Percentiles rank a stretch among this genome's conserved stretches.
Evolutionary conservation across 2,329 filamentous ascomycete genomes (phyloP).

Genomic region (Pleurostoma richardsiae): DNA sequence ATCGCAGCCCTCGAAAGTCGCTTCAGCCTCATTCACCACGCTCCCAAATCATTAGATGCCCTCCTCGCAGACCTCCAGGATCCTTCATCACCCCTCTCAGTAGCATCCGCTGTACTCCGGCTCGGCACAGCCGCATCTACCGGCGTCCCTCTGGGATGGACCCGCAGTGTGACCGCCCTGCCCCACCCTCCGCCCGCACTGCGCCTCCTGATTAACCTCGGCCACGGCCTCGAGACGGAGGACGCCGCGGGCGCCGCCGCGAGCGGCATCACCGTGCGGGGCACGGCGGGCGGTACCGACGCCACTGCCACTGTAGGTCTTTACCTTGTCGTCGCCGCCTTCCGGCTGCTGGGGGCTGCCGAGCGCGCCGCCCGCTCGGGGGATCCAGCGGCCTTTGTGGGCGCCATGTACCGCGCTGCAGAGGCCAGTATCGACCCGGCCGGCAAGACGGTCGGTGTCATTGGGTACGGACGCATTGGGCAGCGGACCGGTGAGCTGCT

Average conservation of each 20-base stretch:
- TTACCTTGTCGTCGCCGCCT: background rate
- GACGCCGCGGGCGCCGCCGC: background rate
- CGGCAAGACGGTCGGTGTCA: background rate
- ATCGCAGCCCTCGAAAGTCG: background rate
- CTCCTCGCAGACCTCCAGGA: background rate
- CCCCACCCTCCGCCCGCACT: background rate
- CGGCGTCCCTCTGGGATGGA: background rate
- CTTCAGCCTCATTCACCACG: background rate
- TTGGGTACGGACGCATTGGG: background rate
- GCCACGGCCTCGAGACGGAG: background rate
- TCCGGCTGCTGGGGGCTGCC: background rate
- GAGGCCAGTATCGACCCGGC: background rate
- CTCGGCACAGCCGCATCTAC: background rate
- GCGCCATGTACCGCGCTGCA: background rate
- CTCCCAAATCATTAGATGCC: background rate
- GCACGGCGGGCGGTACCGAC: background rate
- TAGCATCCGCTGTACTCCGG: background rate
- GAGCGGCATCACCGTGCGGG: background rate
- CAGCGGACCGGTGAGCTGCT: background rate
- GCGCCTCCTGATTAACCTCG: background rate
- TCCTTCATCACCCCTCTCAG: background rate
- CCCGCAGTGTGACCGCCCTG: background rate
- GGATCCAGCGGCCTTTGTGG: background rate
- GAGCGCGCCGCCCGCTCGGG: background rate
- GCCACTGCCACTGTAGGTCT: background rate